phyloP scores from a whole-genome alignment of 2,329 filamentous ascomycete genomes.

The Hymenoscyphus scutula region DNA sequence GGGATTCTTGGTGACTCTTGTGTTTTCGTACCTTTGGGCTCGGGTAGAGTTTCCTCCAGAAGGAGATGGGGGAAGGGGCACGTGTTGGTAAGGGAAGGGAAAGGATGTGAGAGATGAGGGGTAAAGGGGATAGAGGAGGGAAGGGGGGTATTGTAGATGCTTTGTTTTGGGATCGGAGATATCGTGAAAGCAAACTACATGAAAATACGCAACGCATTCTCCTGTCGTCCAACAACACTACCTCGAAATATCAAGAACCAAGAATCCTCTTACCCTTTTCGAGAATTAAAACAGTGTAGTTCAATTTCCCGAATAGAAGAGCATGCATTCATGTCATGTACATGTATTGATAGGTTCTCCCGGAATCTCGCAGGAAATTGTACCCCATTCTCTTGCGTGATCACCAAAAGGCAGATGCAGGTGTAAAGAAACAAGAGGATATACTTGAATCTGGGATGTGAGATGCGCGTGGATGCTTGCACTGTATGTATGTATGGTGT shows the following conservation, averaged over 20 bases:
- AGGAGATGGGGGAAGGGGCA: background rate
- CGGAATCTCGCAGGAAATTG: no score
- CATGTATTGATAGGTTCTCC: no score
- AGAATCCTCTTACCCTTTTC: no score
- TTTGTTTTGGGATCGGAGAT: background rate
- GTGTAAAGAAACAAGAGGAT: background rate
- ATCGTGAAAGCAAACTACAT: no score
- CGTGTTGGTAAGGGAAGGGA: background rate
- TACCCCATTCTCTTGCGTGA: no score
- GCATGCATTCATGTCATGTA: no score
- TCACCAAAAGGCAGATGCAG: background rate
- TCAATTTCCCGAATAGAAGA: no score
- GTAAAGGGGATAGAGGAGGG: background rate
- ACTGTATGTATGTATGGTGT: slow-evolving; percentile 6
- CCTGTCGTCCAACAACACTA: no score
- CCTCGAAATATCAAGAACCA: no score
- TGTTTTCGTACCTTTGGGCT: background rate
- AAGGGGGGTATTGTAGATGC: background rate
- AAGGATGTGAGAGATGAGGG: background rate
- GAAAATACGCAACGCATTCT: no score
- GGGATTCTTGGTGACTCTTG: background rate
- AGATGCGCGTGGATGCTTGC: background rate
- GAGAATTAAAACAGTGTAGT: no score
- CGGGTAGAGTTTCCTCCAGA: background rate
- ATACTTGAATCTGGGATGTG: background rate